A percentile compares a stretch with the other conserved stretches of the same genome.
phyloP scores from a whole-genome alignment of 306 rosid genomes.

The Quercus engelmannii region DNA sequence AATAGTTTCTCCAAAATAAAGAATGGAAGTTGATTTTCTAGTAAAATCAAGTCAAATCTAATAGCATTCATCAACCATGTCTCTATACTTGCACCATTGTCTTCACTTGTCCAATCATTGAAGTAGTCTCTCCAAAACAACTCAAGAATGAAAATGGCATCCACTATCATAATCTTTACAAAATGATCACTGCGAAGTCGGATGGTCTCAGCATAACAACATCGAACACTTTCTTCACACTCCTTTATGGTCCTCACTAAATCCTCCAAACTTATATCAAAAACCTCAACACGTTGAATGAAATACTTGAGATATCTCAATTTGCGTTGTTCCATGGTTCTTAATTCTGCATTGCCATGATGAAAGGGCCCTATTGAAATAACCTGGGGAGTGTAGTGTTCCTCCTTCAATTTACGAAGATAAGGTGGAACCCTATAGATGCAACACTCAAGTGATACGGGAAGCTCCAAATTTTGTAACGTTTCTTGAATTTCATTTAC shows the following conservation, averaged over 20 bases:
- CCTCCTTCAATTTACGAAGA: no score
- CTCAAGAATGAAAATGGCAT: not conserved
- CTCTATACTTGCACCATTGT: not conserved
- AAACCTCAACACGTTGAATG: not conserved
- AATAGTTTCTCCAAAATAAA: not conserved
- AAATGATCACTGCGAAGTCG: not conserved
- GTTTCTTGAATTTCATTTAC: no score
- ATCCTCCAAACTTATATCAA: not conserved
- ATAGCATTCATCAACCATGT: not conserved
- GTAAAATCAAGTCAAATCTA: not conserved
- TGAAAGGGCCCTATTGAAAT: no score
- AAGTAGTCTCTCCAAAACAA: not conserved
- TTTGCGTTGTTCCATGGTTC: not conserved
- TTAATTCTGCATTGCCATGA: no score
- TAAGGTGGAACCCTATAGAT: no score
- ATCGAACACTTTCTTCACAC: no score
- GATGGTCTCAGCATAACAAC: no score
- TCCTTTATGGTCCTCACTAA: not conserved
- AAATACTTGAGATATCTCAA: not conserved
- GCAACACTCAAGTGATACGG: no score
- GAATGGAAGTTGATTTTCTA: conserved; percentile 1
- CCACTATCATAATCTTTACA: not conserved
- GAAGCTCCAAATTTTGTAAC: no score
- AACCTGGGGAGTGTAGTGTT: no score
- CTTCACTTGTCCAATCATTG: not conserved